Evolutionary conservation across 176 grass and related monocot species (phyloP).

Genomic region (Oryza rufipogon): DNA sequence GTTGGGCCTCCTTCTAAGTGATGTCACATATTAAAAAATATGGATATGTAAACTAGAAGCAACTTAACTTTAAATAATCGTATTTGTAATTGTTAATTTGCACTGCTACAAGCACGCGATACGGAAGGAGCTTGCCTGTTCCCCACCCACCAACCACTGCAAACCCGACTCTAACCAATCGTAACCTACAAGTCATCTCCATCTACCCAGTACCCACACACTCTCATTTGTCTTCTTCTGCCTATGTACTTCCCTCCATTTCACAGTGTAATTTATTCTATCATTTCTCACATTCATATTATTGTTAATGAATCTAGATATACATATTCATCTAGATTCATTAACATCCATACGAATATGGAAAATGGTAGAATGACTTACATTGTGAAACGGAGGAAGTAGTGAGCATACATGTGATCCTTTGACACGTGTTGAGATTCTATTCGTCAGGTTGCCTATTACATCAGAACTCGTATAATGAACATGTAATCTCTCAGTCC

Average conservation of each 20-base stretch:
- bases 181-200: no score
- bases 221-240: neutral
- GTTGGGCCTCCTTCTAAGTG: neutral
- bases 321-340: no score
- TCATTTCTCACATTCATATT: no score
- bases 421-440: neutral
- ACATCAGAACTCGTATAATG: neutral
- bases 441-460: fast-evolving
- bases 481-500: neutral
- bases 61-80: neutral
- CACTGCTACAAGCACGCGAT: no score
- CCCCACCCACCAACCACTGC: neutral
- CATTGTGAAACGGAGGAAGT: no score
- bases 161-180: neutral
- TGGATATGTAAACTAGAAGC: neutral
- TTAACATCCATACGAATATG: no score
- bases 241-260: no score
- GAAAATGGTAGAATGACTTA: no score
- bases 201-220: neutral
- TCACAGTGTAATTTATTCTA: no score
- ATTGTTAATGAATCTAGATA: no score
- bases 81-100: neutral
- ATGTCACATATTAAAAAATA: neutral
- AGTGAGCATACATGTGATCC: no score
- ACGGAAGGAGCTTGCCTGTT: neutral